Evolutionary conservation across 208 protist species (phyloP), one percentile per base, ranked within the genome.

Genomic region (Trichomonas tenax): DNA sequence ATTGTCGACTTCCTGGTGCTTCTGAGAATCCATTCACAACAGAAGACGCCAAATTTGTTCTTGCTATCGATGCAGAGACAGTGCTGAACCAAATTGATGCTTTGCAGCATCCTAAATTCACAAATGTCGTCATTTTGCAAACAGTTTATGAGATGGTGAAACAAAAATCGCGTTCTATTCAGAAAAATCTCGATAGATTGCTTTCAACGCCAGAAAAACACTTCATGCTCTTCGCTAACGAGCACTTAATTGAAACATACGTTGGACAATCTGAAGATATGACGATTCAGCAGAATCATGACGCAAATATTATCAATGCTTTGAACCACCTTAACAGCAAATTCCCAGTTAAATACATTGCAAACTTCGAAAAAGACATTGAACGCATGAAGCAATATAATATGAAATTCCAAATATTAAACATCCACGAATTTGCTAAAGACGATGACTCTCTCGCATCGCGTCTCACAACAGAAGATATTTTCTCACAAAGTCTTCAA

Each of bases 1-100:
- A 93, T 51, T 93, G 86, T 15, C 40, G 44, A 38, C 40, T 93
- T 93, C 86, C 86, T 34, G 44, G 31, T 8, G 6, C 17, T 51
- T 93, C 86, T 8, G 82, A 89, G n/a, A 46, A 44, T 44, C 82
- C 82, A 46, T 89, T 89, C 41, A 89, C 82, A 89, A 89, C 82
- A 34, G 40, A 44, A 89, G 86, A 93, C 9, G 86, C 86, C 48
- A n/a, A 93, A 51, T 93, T 48, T 58, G 86, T 93, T 51, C 36
- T 93, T 9, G 86, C 45, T 17, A 41, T 93, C 31, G 40, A 48
- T 51, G 48, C 86, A 9, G 86, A 93, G 44, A 93, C 86, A 38
- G 46, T 93, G 34, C 15, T 93, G 17, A 93, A 93, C 46, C 86
- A 93, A 51, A 93, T 93, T 26, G 86, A 93, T 41, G 40, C 86